Conservation (phyloP, 306 rosid species). For the Malus fusca region DNA sequence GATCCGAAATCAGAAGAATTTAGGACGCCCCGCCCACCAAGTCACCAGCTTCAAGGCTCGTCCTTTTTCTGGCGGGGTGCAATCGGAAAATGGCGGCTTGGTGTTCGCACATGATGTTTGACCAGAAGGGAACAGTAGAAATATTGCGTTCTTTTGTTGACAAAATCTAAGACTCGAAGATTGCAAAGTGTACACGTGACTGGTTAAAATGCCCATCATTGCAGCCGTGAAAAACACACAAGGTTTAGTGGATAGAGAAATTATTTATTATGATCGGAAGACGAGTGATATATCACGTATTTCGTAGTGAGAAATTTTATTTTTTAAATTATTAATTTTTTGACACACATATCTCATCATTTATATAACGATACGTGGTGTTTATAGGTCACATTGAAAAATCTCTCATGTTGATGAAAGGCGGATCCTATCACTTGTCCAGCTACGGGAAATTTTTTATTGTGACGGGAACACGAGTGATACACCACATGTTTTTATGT, state of each 20-base stretch:
- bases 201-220: background rate
- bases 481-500: too few species aligned
- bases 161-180: background rate
- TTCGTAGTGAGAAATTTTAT: too few species aligned
- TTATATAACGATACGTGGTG: too few species aligned
- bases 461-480: too few species aligned
- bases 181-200: background rate
- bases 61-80: background rate
- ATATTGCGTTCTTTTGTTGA: background rate
- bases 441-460: too few species aligned
- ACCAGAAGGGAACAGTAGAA: background rate
- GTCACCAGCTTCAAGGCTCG: background rate
- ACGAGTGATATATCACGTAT: too few species aligned
- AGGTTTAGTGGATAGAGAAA: too few species aligned
- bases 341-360: fast-evolving
- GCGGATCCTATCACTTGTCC: too few species aligned
- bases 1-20: conserved; percentile 6
- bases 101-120: conserved; percentile 5
- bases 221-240: background rate
- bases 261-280: too few species aligned
- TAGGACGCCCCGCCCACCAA: background rate
- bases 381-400: too few species aligned
- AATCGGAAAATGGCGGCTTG: background rate
- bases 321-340: too few species aligned
- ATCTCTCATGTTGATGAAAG: too few species aligned